Evolutionary conservation across 345 rosid genomes (phyloP).

Genomic region (Mallotus nudiflorus): DNA sequence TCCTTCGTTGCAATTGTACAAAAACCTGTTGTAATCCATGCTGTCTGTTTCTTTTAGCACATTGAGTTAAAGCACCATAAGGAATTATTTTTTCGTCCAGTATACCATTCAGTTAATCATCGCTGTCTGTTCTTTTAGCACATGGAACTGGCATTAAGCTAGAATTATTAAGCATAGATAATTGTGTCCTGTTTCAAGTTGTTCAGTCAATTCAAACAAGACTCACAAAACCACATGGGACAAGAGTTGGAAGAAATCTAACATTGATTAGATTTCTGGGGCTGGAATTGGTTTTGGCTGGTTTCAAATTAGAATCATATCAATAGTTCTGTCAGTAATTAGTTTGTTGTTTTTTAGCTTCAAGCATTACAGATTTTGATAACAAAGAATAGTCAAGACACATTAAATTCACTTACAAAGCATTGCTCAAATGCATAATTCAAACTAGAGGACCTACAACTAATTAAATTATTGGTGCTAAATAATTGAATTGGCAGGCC

Average conservation of each 20-base stretch:
- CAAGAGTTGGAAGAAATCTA: neutral
- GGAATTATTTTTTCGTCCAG: conserved; percentile 16
- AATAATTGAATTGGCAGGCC: conserved; percentile 25
- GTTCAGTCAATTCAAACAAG: neutral
- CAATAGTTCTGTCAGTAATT: neutral
- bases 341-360: neutral
- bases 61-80: conserved; percentile 9
- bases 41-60: conserved; percentile 50
- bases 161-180: neutral
- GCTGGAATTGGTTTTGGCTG: neutral
- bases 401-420: neutral
- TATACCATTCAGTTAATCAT: conserved; percentile 14
- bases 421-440: neutral
- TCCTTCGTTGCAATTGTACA: conserved; percentile 37
- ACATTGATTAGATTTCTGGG: neutral
- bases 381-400: neutral
- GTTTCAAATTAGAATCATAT: neutral
- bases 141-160: neutral
- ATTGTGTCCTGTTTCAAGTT: neutral
- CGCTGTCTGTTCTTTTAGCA: neutral
- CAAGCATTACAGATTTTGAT: neutral
- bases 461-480: conserved; percentile 17
- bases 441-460: conserved; percentile 20
- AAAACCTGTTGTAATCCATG: conserved; percentile 39
- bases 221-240: neutral